Base-by-base conservation (phyloP, 2,329 filamentous ascomycete species). In the Verticillium klebahnii region DNA sequence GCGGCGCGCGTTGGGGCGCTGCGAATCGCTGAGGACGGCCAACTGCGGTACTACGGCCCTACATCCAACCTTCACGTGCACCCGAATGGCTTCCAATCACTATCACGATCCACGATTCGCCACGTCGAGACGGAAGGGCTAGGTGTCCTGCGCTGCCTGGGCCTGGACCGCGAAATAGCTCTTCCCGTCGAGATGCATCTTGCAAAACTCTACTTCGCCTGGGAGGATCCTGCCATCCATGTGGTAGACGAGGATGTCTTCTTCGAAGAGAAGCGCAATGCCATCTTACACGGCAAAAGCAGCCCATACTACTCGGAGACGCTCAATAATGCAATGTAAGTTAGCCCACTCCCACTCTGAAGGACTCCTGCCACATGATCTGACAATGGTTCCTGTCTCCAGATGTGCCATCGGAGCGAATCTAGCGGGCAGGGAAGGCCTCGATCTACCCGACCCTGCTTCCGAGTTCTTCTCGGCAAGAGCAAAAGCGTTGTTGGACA, bases 371-470 rank as follows among this genome's bases (percentile, higher is more conserved):
- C 5, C 29, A 29, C 29, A 37, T 37, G 11, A 12, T 12, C 36
- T 37, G 15, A 37, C 36, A n/a, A 15, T 45, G 7, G 17, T 19
- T 14, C 9, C n/a, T 19, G 7, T 11, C n/a, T 5, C 9, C 14
- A 62, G 60, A 25, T 62, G 39, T 29, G 66, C 66, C 0, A 59
- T 67, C 4, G 66, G 65, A 7, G 65, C 66, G 3, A 50, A 40
- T 36, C 23, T 65, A 19, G 62, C 57, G 60, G 2, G 57, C 17
- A n/a, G 36, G 2, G 37, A 58, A 40, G 25, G 19, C 29, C 25
- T 50, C 61, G 40, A 66, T 56, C 57, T 66, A 69, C 78, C 62
- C 72, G 76, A 45, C 71, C 77, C 64, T 67, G 71, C 45, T 70
- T 61, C 68, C 6, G 68, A 70, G 14, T 71, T 71, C 52, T 70